Conservation (phyloP, 345 rosid species). For the Aurinia saxatilis region DNA sequence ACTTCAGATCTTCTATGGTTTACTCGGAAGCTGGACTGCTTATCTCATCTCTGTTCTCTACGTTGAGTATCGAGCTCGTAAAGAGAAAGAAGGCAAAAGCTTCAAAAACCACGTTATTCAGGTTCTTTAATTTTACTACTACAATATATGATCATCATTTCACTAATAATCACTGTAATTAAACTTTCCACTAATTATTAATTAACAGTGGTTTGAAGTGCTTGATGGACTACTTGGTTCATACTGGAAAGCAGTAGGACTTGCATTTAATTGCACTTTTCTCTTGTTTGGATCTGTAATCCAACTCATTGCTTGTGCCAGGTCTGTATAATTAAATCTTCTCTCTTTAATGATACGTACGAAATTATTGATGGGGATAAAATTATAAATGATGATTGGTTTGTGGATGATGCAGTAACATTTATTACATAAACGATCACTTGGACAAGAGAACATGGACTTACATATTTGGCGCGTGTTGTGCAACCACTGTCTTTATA, state of each 20-base stretch:
- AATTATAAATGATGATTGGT: neutral
- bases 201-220: slow-evolving; percentile 99
- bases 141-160: neutral
- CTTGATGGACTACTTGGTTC: slow-evolving; percentile 92
- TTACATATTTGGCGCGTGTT: slow-evolving; percentile 98
- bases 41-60: slow-evolving; percentile 96
- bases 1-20: slow-evolving; percentile 81
- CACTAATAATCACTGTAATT: neutral
- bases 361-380: neutral
- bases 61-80: slow-evolving; percentile 80
- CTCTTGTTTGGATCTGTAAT: slow-evolving; percentile 95
- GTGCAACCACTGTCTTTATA: slow-evolving; percentile 97
- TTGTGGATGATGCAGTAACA: slow-evolving; percentile 49
- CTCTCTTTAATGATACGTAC: neutral
- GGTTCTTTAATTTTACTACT: slow-evolving; percentile 24
- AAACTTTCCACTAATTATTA: no score
- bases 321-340: slow-evolving; percentile 31
- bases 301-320: slow-evolving; percentile 97
- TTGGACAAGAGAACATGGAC: slow-evolving; percentile 99
- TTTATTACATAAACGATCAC: slow-evolving; percentile 90
- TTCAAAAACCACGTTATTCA: slow-evolving; percentile 96
- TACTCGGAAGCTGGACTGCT: slow-evolving; percentile 98
- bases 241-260: slow-evolving; percentile 93
- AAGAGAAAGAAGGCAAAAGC: slow-evolving; percentile 89
- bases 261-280: slow-evolving; percentile 98